Evolutionary conservation across 305 asterid genomes (phyloP).

Genomic region (Fraxinus albicans): DNA sequence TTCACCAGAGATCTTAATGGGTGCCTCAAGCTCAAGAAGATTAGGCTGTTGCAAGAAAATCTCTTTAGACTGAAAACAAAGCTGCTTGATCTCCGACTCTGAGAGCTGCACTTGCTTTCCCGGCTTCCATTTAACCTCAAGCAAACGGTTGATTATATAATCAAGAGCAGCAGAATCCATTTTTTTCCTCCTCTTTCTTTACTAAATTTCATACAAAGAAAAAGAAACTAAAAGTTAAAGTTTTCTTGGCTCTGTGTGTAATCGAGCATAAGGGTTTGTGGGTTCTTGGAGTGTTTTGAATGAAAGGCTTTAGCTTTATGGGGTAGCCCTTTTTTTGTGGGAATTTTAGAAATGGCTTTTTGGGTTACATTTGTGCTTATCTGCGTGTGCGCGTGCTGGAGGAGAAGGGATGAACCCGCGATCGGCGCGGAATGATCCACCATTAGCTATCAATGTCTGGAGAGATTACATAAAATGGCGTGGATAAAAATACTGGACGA

Average conservation of each 20-base stretch:
- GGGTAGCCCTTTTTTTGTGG: neutral
- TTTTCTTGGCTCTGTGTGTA: neutral
- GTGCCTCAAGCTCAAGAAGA: slow-evolving; percentile 91
- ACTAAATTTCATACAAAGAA: slow-evolving; percentile 17
- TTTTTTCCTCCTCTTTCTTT: slow-evolving; percentile 7
- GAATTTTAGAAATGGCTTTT: neutral
- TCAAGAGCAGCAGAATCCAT: slow-evolving; percentile 69
- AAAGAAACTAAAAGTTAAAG: neutral
- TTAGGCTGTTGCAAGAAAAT: slow-evolving; percentile 79
- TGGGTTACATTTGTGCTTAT: slow-evolving; percentile 24
- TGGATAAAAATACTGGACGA: too few relatives aligned
- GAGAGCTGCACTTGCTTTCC: slow-evolving; percentile 94
- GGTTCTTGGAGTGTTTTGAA: slow-evolving; percentile 28
- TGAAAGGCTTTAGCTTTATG: slow-evolving; percentile 24
- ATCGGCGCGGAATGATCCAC: neutral
- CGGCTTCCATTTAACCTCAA: slow-evolving; percentile 72
- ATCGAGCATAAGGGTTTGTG: slow-evolving; percentile 12
- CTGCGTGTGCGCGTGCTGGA: slow-evolving; percentile 15
- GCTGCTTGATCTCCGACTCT: slow-evolving; percentile 73
- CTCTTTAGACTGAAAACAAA: slow-evolving; percentile 66
- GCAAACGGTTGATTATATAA: slow-evolving; percentile 67
- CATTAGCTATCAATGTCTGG: too few relatives aligned
- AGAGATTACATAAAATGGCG: too few relatives aligned
- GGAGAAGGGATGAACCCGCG: neutral
- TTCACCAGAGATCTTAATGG: slow-evolving; percentile 85